Percentiles rank a stretch among this genome's conserved stretches.
Conservation (phyloP, 2,329 filamentous ascomycete species). For the Aspergillus puulaauensis region DNA sequence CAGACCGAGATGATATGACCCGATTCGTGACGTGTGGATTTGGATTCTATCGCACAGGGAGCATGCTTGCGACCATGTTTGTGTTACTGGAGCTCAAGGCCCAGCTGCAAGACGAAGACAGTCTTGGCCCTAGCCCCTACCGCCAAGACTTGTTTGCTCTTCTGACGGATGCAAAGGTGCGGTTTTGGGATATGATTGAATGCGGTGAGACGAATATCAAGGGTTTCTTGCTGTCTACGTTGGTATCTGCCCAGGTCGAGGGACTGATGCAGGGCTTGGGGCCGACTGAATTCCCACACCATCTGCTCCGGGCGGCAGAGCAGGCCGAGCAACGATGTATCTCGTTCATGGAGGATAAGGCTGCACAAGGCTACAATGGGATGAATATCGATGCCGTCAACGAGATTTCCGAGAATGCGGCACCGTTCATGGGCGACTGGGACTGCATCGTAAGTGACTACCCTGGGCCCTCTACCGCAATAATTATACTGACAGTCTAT, state of each 20-base stretch:
- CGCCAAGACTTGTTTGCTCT: conserved; percentile 27
- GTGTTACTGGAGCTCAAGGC: conserved; percentile 27
- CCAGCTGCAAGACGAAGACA: conserved; percentile 28
- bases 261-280: conserved; percentile 39
- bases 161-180: conserved; percentile 43
- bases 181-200: conserved; percentile 43
- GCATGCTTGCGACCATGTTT: conserved; percentile 21
- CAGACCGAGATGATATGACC: conserved; percentile 32
- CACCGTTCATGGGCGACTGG: conserved; percentile 41
- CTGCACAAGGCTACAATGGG: conserved; percentile 11
- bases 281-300: conserved; percentile 33
- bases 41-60: conserved; percentile 23
- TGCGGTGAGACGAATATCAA: conserved; percentile 58
- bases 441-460: conserved; percentile 41
- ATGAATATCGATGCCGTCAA: conserved; percentile 10
- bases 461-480: too few species aligned
- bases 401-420: conserved; percentile 24
- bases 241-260: conserved; percentile 46
- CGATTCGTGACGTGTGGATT: conserved; percentile 42
- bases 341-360: conserved; percentile 24
- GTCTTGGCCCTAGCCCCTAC: conserved; percentile 24
- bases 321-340: conserved; percentile 28
- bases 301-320: conserved; percentile 41
- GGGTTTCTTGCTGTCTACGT: conserved; percentile 46
- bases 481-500: neutral